Conservation (phyloP, 352 stramenopile genomes). For the Pythium periplocum region DNA sequence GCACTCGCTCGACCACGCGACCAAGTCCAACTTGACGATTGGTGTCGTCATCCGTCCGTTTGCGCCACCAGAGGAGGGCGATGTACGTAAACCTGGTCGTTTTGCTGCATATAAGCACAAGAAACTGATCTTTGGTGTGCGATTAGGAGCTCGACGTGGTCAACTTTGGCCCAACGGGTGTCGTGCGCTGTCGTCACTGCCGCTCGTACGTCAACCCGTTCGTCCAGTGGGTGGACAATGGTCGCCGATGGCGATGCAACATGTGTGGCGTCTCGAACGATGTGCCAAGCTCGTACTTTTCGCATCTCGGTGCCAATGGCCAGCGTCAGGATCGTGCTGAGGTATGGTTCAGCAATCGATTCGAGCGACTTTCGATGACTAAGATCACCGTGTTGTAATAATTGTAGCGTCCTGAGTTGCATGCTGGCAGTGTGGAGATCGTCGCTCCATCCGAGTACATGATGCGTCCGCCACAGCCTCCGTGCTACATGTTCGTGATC, state of each 20-base stretch:
- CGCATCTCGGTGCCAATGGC: constrained; percentile 94
- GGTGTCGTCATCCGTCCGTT: constrained; percentile 82
- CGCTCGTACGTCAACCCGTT: constrained; percentile 90
- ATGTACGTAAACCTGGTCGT: constrained; percentile 6
- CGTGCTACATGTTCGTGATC: constrained; percentile 88
- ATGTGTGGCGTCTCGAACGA: constrained; percentile 86
- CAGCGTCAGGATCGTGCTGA: constrained; percentile 92
- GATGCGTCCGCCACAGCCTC: constrained; percentile 83
- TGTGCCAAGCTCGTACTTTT: constrained; percentile 96
- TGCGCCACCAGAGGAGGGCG: constrained; percentile 53
- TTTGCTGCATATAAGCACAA: background rate
- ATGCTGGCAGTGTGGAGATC: constrained; percentile 77
- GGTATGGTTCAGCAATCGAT: constrained; percentile 37
- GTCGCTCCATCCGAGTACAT: constrained; percentile 86
- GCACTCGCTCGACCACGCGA: constrained; percentile 78
- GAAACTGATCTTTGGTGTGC: background rate
- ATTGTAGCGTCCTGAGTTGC: constrained; percentile 61
- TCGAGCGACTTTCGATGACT: background rate
- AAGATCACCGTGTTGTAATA: too few relatives aligned
- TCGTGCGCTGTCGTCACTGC: constrained; percentile 86
- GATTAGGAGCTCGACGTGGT: constrained; percentile 65
- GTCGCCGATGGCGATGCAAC: constrained; percentile 84
- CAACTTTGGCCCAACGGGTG: constrained; percentile 81
- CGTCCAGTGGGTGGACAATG: constrained; percentile 87
- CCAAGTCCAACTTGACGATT: constrained; percentile 81